Conservation (phyloP, 331 rosid genomes). For the Erythrophleum ivorense region DNA sequence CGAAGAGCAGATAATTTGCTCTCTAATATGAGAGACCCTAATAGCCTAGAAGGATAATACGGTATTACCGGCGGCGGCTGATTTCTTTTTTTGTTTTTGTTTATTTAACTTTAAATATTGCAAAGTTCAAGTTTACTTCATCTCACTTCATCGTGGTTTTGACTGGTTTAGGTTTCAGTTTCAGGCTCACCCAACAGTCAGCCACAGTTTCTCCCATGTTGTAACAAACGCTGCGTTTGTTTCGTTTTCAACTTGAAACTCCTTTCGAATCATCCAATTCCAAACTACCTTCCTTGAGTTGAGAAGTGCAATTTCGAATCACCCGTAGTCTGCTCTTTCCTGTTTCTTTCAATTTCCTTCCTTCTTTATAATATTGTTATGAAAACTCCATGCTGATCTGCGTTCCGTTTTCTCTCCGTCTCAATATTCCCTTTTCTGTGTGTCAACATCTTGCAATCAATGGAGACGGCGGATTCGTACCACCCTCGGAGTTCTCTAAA, state of each 20-base stretch:
- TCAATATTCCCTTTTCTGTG: neutral
- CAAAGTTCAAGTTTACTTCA: neutral
- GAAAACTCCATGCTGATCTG: conserved; percentile 11
- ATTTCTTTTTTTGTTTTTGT: neutral
- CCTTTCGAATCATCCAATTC: neutral
- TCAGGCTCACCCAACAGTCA: neutral
- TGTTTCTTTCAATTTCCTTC: neutral
- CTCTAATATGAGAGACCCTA: too few species aligned
- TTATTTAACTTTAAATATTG: neutral
- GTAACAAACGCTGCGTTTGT: conserved; percentile 1
- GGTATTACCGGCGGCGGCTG: neutral
- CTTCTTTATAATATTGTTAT: neutral
- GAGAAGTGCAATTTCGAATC: neutral
- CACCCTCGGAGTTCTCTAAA: conserved; percentile 58
- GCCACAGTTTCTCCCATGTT: neutral
- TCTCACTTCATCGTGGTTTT: neutral
- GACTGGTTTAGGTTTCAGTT: neutral
- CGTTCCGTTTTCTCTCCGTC: neutral
- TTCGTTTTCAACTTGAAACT: neutral
- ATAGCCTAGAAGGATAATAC: neutral
- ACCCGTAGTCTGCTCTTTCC: neutral
- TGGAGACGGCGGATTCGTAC: conserved; percentile 59
- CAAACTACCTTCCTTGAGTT: neutral
- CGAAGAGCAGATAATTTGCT: too few species aligned
- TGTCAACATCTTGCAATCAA: conserved; percentile 17